Percentiles rank a stretch among this genome's conserved stretches.
Conservation (phyloP, 345 rosid species). For the Eucalyptus coolabah region DNA sequence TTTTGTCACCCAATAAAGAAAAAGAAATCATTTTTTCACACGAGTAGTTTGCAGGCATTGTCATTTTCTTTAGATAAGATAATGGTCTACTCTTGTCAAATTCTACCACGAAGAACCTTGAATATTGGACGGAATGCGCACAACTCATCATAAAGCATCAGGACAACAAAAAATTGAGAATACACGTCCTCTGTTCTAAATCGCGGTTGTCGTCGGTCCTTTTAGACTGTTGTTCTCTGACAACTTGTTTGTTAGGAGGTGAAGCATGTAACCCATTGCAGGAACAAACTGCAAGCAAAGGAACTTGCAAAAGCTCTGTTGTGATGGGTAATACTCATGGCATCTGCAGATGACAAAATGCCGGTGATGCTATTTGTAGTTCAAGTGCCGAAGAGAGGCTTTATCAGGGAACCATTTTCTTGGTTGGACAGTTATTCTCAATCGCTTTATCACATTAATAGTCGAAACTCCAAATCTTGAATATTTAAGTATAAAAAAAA, state of each 20-base stretch:
- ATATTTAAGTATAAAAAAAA: not conserved
- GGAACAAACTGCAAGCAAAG: not conserved
- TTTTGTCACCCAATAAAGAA: too few species aligned
- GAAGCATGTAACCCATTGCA: not conserved
- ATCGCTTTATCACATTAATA: not conserved
- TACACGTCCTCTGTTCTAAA: not conserved
- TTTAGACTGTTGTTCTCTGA: not conserved
- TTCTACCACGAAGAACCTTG: not conserved
- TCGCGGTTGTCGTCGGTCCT: not conserved
- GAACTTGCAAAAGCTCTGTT: not conserved
- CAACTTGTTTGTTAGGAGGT: not conserved
- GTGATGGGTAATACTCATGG: not conserved
- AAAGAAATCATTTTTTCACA: too few species aligned
- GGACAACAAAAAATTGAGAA: not conserved
- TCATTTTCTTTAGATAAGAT: not conserved
- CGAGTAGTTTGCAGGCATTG: too few species aligned
- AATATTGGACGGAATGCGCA: not conserved
- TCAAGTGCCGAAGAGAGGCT: not conserved
- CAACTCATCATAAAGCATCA: not conserved
- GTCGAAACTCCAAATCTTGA: not conserved
- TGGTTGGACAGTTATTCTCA: not conserved
- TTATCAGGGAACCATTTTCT: not conserved
- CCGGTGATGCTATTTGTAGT: not conserved
- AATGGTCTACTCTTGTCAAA: not conserved
- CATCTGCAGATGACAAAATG: not conserved